Conservation (phyloP, 2,329 filamentous ascomycete species). For the Ophiostoma perfectum region DNA sequence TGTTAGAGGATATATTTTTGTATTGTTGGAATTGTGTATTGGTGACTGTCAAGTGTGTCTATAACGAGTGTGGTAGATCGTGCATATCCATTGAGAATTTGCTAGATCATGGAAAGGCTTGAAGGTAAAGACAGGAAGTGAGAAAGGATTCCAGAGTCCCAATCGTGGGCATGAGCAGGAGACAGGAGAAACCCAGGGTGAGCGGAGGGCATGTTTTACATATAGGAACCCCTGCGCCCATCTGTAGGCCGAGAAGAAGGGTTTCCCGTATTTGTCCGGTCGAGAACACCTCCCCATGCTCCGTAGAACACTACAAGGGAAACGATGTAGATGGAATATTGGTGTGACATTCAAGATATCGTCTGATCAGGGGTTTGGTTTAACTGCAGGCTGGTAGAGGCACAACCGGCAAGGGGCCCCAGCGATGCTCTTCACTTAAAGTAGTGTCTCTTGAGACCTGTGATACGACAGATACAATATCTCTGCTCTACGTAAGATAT, state of each 20-base stretch:
- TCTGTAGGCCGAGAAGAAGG: background rate
- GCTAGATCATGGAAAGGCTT: background rate
- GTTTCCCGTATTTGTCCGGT: background rate
- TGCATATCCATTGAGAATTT: background rate
- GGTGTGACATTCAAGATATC: constrained; percentile 3
- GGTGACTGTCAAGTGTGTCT: background rate
- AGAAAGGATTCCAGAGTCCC: background rate
- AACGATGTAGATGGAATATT: background rate
- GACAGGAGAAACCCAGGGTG: background rate
- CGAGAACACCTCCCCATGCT: background rate
- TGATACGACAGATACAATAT: background rate
- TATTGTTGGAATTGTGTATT: background rate
- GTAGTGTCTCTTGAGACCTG: background rate
- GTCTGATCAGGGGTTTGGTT: background rate
- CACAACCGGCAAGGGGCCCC: background rate
- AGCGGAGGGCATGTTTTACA: constrained; percentile 2
- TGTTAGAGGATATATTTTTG: background rate
- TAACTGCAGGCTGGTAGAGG: background rate
- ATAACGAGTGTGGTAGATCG: background rate
- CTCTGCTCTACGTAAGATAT: too few species aligned
- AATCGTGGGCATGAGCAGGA: background rate
- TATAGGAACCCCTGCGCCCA: background rate
- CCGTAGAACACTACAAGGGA: background rate
- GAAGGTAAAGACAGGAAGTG: background rate
- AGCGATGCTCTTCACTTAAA: background rate